Evolutionary conservation across 2,329 filamentous ascomycete species (phyloP).

Genomic region (Xylaria sp.): DNA sequence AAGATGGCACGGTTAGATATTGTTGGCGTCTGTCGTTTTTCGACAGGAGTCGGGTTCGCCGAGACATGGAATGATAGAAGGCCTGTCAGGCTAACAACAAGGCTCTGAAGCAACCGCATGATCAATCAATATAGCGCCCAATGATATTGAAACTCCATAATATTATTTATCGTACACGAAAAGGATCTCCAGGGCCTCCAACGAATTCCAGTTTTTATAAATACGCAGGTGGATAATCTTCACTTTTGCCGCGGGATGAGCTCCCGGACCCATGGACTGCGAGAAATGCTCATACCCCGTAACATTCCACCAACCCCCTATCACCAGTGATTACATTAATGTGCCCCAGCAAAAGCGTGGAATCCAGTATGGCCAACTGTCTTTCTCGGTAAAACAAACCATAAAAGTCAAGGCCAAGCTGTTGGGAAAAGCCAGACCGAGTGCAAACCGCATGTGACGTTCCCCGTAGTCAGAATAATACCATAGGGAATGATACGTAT

Average conservation of each 20-base stretch:
- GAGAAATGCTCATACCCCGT: background rate
- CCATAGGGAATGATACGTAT: background rate
- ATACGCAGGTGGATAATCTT: conserved; percentile 4
- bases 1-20: conserved; percentile 52
- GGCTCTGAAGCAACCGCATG: conserved; percentile 19
- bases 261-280: background rate
- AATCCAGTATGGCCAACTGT: background rate
- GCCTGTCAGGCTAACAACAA: conserved; percentile 9
- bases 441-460: conserved; percentile 6
- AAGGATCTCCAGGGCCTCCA: background rate
- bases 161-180: background rate
- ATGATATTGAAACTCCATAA: background rate
- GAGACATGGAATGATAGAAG: conserved; percentile 18
- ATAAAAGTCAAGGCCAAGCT: background rate
- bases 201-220: conserved; percentile 3
- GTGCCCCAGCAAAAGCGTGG: background rate
- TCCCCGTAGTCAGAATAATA: background rate
- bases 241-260: conserved; percentile 24
- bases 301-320: background rate
- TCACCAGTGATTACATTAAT: background rate
- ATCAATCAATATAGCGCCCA: background rate
- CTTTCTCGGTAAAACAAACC: background rate
- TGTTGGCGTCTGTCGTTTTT: conserved; percentile 28
- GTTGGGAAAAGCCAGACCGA: background rate
- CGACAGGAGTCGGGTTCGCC: conserved; percentile 23